phyloP scores from a whole-genome alignment of 1,139 yeast genomes.

The Debaryomycetaceae sp. region DNA sequence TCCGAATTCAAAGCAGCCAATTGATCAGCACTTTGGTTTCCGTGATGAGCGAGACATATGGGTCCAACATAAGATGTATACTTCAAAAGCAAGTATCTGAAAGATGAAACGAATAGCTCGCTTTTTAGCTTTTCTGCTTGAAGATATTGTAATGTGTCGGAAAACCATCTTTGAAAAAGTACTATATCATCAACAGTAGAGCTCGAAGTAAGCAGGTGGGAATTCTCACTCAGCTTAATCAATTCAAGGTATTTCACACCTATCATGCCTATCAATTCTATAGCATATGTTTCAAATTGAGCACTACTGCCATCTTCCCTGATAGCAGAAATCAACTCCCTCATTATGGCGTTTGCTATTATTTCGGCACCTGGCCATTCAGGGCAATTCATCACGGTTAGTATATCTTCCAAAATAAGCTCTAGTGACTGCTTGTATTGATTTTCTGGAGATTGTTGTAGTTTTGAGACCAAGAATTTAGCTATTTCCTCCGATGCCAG shows the following conservation, averaged over 20 bases:
- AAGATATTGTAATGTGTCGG: slow-evolving; percentile 13
- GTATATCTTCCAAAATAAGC: slow-evolving; percentile 52
- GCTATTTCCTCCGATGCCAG: slow-evolving; percentile 31
- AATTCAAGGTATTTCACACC: slow-evolving; percentile 47
- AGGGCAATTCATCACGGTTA: slow-evolving; percentile 46
- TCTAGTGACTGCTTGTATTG: slow-evolving; percentile 45
- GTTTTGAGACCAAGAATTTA: slow-evolving; percentile 33
- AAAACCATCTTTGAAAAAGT: slow-evolving; percentile 2
- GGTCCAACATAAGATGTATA: slow-evolving; percentile 1
- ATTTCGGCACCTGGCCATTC: slow-evolving; percentile 61
- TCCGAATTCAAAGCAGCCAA: slow-evolving; percentile 10
- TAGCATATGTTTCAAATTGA: slow-evolving; percentile 43
- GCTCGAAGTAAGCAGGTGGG: slow-evolving; percentile 11
- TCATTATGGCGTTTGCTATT: slow-evolving; percentile 41
- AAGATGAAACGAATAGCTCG: slow-evolving; percentile 4
- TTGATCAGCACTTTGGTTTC: slow-evolving; percentile 5
- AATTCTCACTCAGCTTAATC: slow-evolving; percentile 9
- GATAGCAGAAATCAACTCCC: slow-evolving; percentile 35
- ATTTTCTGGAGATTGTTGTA: slow-evolving; percentile 35
- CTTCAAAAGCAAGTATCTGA: slow-evolving; percentile 12
- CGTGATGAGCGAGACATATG: background rate
- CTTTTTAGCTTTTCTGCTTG: slow-evolving; percentile 10
- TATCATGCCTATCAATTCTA: slow-evolving; percentile 55
- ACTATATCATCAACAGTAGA: slow-evolving; percentile 12
- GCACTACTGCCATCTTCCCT: slow-evolving; percentile 30